Percentiles rank a stretch among this genome's conserved stretches.
phyloP scores from a whole-genome alignment of 1,284 basidiomycete species.

The Hortiboletus rubellus region DNA sequence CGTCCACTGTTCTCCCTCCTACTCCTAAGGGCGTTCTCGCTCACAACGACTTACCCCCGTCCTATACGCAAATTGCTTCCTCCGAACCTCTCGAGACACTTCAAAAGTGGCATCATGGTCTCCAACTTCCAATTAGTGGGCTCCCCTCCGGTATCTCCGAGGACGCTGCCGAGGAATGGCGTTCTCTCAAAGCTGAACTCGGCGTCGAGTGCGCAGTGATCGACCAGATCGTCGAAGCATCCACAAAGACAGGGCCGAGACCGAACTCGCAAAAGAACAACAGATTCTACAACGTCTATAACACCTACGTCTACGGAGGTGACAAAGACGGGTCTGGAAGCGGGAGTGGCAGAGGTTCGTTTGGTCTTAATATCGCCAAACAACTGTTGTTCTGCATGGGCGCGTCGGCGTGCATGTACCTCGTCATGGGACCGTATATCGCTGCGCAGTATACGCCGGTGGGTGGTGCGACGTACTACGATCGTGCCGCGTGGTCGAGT shows the following conservation, averaged over 20 bases:
- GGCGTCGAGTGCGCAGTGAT: conserved; percentile 77
- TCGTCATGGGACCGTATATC: conserved; percentile 57
- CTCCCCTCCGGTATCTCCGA: conserved; percentile 56
- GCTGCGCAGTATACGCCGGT: conserved; percentile 53
- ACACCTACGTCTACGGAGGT: conserved; percentile 70
- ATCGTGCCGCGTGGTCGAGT: conserved; percentile 74
- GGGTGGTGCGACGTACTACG: conserved; percentile 71
- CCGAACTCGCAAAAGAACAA: conserved; percentile 41
- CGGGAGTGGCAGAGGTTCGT: conserved; percentile 21
- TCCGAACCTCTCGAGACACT: conserved; percentile 58
- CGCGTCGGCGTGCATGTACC: conserved; percentile 55
- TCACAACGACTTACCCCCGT: conserved; percentile 61
- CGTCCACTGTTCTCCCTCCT: conserved; percentile 65
- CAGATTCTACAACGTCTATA: conserved; percentile 81
- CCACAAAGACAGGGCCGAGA: conserved; percentile 41
- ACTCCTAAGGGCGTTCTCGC: conserved; percentile 54
- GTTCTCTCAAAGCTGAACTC: conserved; percentile 70
- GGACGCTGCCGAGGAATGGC: conserved; percentile 69
- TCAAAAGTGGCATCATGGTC: conserved; percentile 66
- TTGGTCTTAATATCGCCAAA: conserved; percentile 33
- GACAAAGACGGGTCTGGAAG: conserved; percentile 23
- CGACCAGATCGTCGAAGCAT: conserved; percentile 61
- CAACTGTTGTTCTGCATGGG: conserved; percentile 55
- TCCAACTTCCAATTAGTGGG: conserved; percentile 57
- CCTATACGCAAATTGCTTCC: conserved; percentile 59